These are phyloP conservation scores for Hemisphaericaspora subhashii DNA, from an alignment of 1,139 yeast species.

Conservation along the genomic window DNA sequence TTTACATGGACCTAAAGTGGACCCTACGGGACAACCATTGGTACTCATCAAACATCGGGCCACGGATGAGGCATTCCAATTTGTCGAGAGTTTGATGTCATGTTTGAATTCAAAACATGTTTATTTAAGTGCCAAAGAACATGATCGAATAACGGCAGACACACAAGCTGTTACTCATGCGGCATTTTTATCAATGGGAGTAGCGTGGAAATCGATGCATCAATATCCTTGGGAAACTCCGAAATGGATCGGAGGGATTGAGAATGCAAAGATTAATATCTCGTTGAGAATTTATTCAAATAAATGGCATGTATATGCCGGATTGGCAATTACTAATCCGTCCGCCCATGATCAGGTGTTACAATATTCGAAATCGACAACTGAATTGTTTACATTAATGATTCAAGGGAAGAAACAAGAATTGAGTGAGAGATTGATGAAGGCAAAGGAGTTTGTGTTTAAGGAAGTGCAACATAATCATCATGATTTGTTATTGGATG, in stretches of 20 bases:
- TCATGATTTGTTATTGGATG: constrained; percentile 70
- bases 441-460: constrained; percentile 77
- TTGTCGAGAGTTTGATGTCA: constrained; percentile 64
- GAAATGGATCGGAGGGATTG: constrained; percentile 89
- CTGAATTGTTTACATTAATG: constrained; percentile 82
- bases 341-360: constrained; percentile 89
- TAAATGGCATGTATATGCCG: constrained; percentile 98
- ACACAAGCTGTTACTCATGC: constrained; percentile 99
- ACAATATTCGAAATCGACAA: constrained; percentile 83
- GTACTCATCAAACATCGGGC: constrained; percentile 81
- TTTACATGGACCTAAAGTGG: constrained; percentile 89
- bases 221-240: constrained; percentile 93
- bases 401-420: constrained; percentile 64
- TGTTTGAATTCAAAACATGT: constrained; percentile 80
- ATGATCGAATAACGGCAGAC: constrained; percentile 93
- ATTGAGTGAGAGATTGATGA: constrained; percentile 54
- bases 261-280: constrained; percentile 92
- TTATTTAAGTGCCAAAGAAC: constrained; percentile 77
- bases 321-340: constrained; percentile 92
- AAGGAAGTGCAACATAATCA: no score
- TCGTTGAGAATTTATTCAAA: constrained; percentile 87
- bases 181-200: constrained; percentile 94
- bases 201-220: constrained; percentile 83
- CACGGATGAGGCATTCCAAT: constrained; percentile 49
- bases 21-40: constrained; percentile 88